phyloP scores from a whole-genome alignment of 139 green algal genomes.

The Chlamydomonas incerta region DNA sequence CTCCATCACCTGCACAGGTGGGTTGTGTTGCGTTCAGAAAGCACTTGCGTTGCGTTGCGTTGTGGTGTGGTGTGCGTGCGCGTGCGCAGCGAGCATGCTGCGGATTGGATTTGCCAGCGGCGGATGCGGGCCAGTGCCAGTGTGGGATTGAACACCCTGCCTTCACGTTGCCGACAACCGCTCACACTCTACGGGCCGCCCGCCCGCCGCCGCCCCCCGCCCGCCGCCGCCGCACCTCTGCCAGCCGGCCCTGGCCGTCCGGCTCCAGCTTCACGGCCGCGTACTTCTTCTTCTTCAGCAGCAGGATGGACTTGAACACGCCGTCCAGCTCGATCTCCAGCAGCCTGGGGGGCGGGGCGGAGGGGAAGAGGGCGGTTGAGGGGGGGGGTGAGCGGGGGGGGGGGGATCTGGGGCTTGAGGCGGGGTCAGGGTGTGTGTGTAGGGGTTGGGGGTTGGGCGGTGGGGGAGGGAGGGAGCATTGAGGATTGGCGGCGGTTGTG shows the following conservation, averaged over 20 bases:
- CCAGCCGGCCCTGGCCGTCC: constrained; percentile 52
- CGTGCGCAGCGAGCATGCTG: too few relatives aligned
- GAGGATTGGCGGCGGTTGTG: too few relatives aligned
- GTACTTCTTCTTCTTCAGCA: constrained; percentile 99
- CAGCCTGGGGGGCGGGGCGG: constrained; percentile 60
- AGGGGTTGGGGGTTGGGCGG: too few relatives aligned
- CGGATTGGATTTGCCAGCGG: too few relatives aligned
- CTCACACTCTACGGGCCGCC: too few relatives aligned
- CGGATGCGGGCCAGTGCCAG: too few relatives aligned
- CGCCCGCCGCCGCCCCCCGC: not conserved
- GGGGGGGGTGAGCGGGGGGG: not conserved
- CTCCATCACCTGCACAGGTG: constrained; percentile 90
- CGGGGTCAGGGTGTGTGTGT: too few relatives aligned
- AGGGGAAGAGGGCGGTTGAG: not conserved
- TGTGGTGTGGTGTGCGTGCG: not conserved
- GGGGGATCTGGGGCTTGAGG: too few relatives aligned
- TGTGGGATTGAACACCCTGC: too few relatives aligned
- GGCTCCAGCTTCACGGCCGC: constrained; percentile 90
- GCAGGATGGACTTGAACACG: constrained; percentile 94
- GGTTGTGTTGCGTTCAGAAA: not conserved
- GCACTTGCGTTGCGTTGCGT: not conserved
- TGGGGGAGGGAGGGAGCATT: too few relatives aligned
- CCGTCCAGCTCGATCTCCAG: constrained; percentile 98
- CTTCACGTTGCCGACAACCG: too few relatives aligned
- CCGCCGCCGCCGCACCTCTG: constrained; percentile 64